phyloP scores from a whole-genome alignment of 2,329 filamentous ascomycete genomes.

The Zymoseptoria brevis region DNA sequence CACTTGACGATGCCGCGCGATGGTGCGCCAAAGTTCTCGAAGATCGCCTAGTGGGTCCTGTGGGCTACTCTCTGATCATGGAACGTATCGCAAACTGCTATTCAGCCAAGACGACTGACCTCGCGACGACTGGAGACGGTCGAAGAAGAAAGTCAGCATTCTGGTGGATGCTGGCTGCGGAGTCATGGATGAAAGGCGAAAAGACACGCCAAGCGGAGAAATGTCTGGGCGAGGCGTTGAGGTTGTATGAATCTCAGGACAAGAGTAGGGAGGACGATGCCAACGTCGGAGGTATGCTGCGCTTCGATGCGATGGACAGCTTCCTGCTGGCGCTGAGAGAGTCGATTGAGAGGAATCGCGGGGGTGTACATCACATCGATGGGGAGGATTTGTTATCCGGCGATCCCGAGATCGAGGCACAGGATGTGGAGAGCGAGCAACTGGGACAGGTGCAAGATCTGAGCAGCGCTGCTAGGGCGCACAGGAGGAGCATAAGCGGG shows the following conservation, averaged over 20 bases:
- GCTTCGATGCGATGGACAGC: constrained; percentile 45
- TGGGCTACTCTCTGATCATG: constrained; percentile 75
- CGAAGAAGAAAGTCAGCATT: constrained; percentile 78
- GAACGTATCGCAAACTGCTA: constrained; percentile 84
- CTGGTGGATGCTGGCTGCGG: constrained; percentile 77
- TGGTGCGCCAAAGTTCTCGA: constrained; percentile 81
- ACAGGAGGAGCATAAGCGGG: constrained; percentile 39
- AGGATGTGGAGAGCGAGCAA: constrained; percentile 31
- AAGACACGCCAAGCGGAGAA: constrained; percentile 72
- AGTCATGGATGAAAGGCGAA: constrained; percentile 71
- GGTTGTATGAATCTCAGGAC: constrained; percentile 36
- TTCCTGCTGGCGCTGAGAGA: constrained; percentile 64
- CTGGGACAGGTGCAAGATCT: constrained; percentile 14
- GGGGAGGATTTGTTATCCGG: constrained; percentile 25
- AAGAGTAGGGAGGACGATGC: constrained; percentile 19
- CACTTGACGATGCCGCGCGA: constrained; percentile 75
- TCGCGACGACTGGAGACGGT: constrained; percentile 53
- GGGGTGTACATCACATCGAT: constrained; percentile 31
- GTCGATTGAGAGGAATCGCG: constrained; percentile 44
- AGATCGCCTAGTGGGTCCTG: constrained; percentile 60
- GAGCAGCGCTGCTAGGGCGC: constrained; percentile 20
- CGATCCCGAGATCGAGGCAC: constrained; percentile 32
- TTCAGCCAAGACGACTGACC: constrained; percentile 59
- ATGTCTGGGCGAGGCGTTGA: constrained; percentile 62
- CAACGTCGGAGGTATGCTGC: constrained; percentile 16